Percentiles rank a stretch among this genome's conserved stretches.
These are phyloP conservation scores for Fusarium pseudocircinatum DNA, from an alignment of 2,329 filamentous ascomycete species.

Conservation along the genomic window DNA sequence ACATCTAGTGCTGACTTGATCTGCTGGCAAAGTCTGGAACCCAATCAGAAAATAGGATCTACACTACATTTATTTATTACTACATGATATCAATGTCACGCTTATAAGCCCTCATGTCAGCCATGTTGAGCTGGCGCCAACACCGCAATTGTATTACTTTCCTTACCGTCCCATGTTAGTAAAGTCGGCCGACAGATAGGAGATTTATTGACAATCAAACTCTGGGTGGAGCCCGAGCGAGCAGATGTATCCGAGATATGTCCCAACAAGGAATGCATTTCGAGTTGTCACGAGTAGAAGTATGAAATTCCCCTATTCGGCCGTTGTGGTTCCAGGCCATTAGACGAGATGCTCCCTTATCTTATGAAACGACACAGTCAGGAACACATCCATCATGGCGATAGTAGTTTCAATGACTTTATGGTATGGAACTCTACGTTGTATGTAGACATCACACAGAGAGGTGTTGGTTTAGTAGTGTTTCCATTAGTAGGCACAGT, in stretches of 20 bases:
- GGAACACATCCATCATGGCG: neutral
- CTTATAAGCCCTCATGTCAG: neutral
- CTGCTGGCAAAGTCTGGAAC: neutral
- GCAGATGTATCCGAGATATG: neutral
- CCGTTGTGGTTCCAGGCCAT: neutral
- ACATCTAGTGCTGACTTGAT: constrained; percentile 13
- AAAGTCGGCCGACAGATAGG: neutral
- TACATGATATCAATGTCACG: neutral
- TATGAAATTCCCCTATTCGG: neutral
- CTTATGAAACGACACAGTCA: neutral
- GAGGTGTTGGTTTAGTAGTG: neutral
- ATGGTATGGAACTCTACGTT: too few relatives aligned
- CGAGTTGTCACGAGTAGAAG: neutral
- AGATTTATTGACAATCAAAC: neutral
- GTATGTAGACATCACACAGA: neutral
- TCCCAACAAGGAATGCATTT: neutral
- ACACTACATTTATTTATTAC: neutral
- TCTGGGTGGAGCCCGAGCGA: neutral
- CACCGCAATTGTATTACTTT: neutral
- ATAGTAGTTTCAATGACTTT: neutral
- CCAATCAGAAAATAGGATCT: neutral
- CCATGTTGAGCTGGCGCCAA: neutral
- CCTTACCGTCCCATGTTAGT: neutral
- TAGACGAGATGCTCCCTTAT: neutral
- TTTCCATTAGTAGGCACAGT: neutral